Evolutionary conservation across 208 protist species (phyloP), one percentile per base, ranked within the genome.

Genomic region (Leptomonas pyrrhocoris): DNA sequence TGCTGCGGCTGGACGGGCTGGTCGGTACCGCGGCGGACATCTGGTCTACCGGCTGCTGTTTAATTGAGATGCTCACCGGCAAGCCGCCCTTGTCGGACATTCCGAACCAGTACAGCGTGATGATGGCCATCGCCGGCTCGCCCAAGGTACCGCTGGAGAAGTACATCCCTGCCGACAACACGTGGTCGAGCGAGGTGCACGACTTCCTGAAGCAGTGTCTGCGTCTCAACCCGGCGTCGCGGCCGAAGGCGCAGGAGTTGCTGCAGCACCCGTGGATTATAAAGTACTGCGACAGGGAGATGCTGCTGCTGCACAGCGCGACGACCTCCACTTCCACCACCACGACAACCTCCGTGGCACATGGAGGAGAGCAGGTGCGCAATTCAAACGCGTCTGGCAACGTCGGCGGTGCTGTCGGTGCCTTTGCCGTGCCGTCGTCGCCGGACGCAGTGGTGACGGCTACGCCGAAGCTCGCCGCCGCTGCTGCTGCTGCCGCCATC

Each of bases 41-140:
- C 25, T 98, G 95, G 94, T 92, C 86, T n/a, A 77, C 96, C 16
- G 95, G 85, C 13, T 97, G 93, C 78, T 94, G 87, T 53, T 84
- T 96, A 21, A 88, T 97, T 66, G 89, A 97, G 77, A 96, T 97
- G 92, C 68, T 97, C 18, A 85, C 88, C 2, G 88, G 88, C 27
- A 67, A 51, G 42, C 82, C 88, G 28, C 91, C 91, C 9, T 79
- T 94, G 42, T 68, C 86, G 21, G 65, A 80, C 48, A 50, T 96
- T 7, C 66, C 67, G 55, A 94, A 89, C 48, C 88, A 92, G 73
- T 94, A 89, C 79, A 58, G 62, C 51, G 79, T 93, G 31, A 92
- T 96, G 86, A 88, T 96, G 82, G 30, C 76, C n/a, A 80, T 96
- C 19, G 88, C 86, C 2, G 68, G 86, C 63, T 75, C 71, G 1